Conservation (phyloP, 768 basidiomycete genomes). For the Serpula lacrymans region DNA sequence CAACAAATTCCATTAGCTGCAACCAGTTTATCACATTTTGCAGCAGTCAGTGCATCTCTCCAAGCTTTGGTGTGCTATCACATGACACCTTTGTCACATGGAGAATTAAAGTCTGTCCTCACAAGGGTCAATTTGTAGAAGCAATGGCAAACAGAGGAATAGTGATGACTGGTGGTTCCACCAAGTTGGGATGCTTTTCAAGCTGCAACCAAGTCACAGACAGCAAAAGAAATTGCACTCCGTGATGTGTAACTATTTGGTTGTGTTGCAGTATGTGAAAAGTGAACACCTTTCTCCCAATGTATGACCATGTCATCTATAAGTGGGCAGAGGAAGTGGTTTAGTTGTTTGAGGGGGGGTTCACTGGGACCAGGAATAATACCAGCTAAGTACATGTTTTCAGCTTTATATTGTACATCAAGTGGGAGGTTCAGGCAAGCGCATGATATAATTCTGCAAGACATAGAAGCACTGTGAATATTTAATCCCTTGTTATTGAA, state of each 20-base stretch:
- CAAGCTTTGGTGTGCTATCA: conserved; percentile 11
- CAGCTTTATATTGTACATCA: conserved; percentile 23
- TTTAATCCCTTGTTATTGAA: conserved; percentile 27
- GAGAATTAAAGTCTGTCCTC: conserved; percentile 6
- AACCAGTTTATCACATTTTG: conserved; percentile 8
- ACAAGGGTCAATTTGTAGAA: conserved; percentile 1
- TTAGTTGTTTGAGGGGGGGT: conserved; percentile 18
- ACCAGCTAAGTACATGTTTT: conserved; percentile 26
- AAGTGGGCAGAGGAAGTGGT: conserved; percentile 23
- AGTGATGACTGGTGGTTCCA: conserved; percentile 11
- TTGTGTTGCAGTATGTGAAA: conserved; percentile 20
- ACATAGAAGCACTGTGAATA: conserved; percentile 20
- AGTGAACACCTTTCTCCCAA: conserved; percentile 30
- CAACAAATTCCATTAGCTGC: conserved; percentile 7
- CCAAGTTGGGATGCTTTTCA: conserved; percentile 22
- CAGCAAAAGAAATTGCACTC: conserved; percentile 14
- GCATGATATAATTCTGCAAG: conserved; percentile 26
- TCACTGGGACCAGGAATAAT: conserved; percentile 26
- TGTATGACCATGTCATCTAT: conserved; percentile 16
- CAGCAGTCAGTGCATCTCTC: conserved; percentile 4
- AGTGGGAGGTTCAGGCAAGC: conserved; percentile 28
- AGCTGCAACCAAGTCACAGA: conserved; percentile 17
- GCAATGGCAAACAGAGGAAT: conserved; percentile 24
- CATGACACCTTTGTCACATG: conserved; percentile 6
- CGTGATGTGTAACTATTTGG: conserved; percentile 14